These are phyloP conservation scores for Trichophyton schoenleinii DNA, from an alignment of 2,329 filamentous ascomycete genomes.

Conservation along the genomic window DNA sequence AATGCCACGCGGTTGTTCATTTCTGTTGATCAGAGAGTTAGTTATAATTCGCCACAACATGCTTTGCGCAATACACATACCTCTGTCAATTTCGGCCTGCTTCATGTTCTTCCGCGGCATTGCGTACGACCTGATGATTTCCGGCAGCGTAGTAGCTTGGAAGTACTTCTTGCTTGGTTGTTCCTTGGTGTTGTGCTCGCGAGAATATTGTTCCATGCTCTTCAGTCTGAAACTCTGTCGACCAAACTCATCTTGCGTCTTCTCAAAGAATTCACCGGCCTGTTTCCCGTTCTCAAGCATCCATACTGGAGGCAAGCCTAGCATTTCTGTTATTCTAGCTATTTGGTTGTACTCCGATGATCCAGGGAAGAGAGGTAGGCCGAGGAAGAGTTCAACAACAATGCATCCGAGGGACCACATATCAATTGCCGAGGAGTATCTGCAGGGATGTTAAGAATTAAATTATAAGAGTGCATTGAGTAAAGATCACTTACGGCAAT, in stretches of 20 bases:
- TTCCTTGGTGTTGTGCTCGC: constrained; percentile 92
- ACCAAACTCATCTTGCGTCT: constrained; percentile 80
- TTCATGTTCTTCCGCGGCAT: constrained; percentile 99
- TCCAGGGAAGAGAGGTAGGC: constrained; percentile 84
- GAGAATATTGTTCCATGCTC: constrained; percentile 93
- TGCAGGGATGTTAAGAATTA: constrained; percentile 16
- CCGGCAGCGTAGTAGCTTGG: constrained; percentile 79
- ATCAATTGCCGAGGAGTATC: constrained; percentile 93
- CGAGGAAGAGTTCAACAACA: constrained; percentile 92
- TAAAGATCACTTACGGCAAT: constrained; percentile 46
- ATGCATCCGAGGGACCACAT: constrained; percentile 99
- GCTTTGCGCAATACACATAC: constrained; percentile 38
- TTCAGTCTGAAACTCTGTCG: constrained; percentile 84
- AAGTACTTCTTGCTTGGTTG: constrained; percentile 99
- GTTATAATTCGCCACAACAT: constrained; percentile 6
- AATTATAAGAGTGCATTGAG: neutral
- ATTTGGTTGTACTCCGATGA: constrained; percentile 99
- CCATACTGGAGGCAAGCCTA: constrained; percentile 91
- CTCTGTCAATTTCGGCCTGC: constrained; percentile 86
- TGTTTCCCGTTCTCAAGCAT: constrained; percentile 99
- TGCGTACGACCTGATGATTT: constrained; percentile 94
- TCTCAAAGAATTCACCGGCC: constrained; percentile 93
- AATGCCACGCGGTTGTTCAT: constrained; percentile 97
- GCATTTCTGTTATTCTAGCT: constrained; percentile 93
- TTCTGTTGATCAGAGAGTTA: constrained; percentile 47